phyloP scores from a whole-genome alignment of 441 rosid species.

The Erysimum cheiri region DNA sequence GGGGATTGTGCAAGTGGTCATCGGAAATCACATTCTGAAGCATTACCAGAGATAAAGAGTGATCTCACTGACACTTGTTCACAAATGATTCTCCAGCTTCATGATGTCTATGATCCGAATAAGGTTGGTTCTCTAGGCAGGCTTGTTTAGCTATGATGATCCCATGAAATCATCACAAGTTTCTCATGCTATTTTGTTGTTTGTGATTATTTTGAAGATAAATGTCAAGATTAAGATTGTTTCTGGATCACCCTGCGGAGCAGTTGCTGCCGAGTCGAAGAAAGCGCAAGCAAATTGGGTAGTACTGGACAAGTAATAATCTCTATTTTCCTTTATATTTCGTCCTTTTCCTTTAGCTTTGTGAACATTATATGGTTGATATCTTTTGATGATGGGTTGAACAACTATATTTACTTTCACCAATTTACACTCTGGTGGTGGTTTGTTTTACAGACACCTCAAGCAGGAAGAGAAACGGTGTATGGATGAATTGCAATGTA shows the following conservation, averaged over 20 bases:
- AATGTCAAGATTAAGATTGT: conserved; percentile 94
- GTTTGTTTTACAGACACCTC: conserved; percentile 65
- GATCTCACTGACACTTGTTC: conserved; percentile 91
- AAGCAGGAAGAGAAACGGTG: conserved; percentile 83
- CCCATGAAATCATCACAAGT: conserved; percentile 4
- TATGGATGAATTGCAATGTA: conserved; percentile 93
- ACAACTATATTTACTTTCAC: not conserved
- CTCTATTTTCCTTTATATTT: conserved; percentile 12
- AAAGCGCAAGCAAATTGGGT: conserved; percentile 89
- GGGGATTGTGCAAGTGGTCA: conserved; percentile 88
- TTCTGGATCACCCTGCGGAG: conserved; percentile 83
- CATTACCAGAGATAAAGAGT: conserved; percentile 68
- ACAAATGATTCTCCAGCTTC: conserved; percentile 94
- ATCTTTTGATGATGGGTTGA: not conserved
- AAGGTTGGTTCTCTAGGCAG: conserved; percentile 55
- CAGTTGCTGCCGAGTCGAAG: conserved; percentile 93
- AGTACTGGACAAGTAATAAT: conserved; percentile 84
- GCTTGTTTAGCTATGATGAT: not conserved
- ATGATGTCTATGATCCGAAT: conserved; percentile 93
- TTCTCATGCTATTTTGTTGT: conserved; percentile 38
- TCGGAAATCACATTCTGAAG: conserved; percentile 59
- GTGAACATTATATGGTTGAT: not conserved
- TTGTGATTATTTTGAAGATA: conserved; percentile 55
- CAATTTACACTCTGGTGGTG: conserved; percentile 6
- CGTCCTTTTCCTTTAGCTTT: conserved; percentile 6